Base-by-base conservation (phyloP, 2,329 filamentous ascomycete species). In the Mollisiaceae sp. region DNA sequence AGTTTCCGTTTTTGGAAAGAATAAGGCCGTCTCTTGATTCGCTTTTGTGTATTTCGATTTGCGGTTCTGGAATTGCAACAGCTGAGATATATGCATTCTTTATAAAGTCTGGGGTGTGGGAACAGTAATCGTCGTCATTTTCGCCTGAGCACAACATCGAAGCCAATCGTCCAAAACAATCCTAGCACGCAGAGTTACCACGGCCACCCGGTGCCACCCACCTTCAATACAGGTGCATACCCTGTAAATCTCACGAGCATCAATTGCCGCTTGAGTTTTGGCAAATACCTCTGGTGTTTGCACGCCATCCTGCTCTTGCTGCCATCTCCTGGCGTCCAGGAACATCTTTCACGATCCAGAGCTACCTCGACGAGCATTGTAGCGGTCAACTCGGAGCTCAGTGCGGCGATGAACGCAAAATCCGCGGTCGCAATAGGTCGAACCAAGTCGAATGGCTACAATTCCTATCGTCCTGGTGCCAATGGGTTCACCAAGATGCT, bases 401-500 rank as follows among this genome's bases (percentile, higher is more conserved):
- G 20, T 36, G 54, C 55, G 59, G 64, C 64, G 24, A 74, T 73
- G 72, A 58, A 38, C 45, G 69, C 71, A 58, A 72, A 70, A 62
- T 58, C 64, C n/a, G 24, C 64, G 22, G 47, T 67, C 47, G 64
- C 64, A 63, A 65, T 43, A 60, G 52, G 66, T 35, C 63, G 64
- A 22, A 59, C 64, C 35, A 69, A 55, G 52, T 67, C 65, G 45
- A 72, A 74, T 74, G 77, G 78, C 68, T 78, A 82, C 66, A 77
- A 77, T 69, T 77, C 78, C 66, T 71, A 80, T 59, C 81, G 84
- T 67, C 80, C 83, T 39, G 79, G 81, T 65, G 78, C 86, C 62
- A 77, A 88, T 50, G 83, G 83, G 65, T 72, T 87, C 60, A 80
- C 82, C 22, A 83, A 83, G 68, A 74, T 84, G n/a, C 72, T 86